Evolutionary conservation across 495 filamentous ascomycete genomes (phyloP), one percentile per base, ranked within the genome.

Genomic region (Xylaria nigripes): DNA sequence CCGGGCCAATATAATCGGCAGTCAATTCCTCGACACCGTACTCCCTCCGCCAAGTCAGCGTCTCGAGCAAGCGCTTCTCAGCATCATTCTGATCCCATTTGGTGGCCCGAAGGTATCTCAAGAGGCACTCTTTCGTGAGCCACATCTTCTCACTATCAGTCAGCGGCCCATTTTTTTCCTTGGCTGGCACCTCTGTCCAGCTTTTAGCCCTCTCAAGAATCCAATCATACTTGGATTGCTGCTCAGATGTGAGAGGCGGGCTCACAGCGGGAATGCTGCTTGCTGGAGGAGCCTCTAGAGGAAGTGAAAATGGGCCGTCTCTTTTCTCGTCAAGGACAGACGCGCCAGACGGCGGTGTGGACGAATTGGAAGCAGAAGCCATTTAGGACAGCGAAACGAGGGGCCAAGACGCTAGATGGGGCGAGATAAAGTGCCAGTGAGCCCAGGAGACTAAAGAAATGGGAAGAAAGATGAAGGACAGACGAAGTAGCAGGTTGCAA

Each of bases 91-190:
- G 72, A 60, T 85, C 78, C 93, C 93, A 97, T 68, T 96, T 97
- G 25, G 87, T 86, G 2, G 93, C 93, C 54, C 93, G 86, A 40
- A 98, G 80, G 65, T 93, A 98, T 61, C 93, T 87, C 12, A 97
- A 76, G 1, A 97, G 77, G 68, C 92, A 97, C 64, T 97, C 93
- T 45, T 82, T 81, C 15, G 90, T 96, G 51, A 97, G 77, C 82
- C 86, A 98, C 72, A 95, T 81, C 63, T 79, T 84, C 73, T 98
- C 93, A 44, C 76, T 76, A 29, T 93, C 88, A 18, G 82, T 84
- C 50, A 96, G 69, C 2, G 89, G 82, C 8, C 76, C 75, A 22
- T 70, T 72, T 30, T 86, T 77, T 38, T 81, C 80, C 54, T 78
- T 80, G 21, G 80, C 76, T 1, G 77, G 86, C 9, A 95, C 66